phyloP scores from a whole-genome alignment of 73 alveolate species.

The Effrenium voratum region DNA sequence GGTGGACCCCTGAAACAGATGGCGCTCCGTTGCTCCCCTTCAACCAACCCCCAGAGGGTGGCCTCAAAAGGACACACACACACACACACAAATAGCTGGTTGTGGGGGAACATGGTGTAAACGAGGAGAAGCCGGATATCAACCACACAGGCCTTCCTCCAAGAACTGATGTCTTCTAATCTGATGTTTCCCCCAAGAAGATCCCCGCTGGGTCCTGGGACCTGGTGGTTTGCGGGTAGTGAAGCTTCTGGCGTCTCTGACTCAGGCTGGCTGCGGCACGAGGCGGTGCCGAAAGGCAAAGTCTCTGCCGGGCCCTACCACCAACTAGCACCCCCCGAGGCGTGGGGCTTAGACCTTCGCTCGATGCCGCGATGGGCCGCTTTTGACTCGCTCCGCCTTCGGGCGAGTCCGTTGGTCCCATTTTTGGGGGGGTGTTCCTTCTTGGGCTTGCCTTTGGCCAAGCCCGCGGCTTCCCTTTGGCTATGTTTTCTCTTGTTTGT shows the following conservation, averaged over 20 bases:
- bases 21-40: neutral
- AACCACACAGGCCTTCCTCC: neutral
- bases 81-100: neutral
- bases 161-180: too few species aligned
- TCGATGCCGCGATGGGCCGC: neutral
- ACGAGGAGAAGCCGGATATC: neutral
- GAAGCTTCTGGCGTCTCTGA: neutral
- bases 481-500: neutral
- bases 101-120: neutral
- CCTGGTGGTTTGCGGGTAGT: neutral
- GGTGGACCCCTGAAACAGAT: neutral
- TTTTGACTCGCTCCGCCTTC: neutral
- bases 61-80: neutral
- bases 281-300: slow-evolving; percentile 29
- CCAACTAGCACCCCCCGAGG: slow-evolving; percentile 8
- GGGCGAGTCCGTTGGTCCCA: neutral
- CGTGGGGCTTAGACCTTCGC: neutral
- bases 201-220: too few species aligned
- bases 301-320: slow-evolving; percentile 45
- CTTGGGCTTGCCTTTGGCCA: neutral
- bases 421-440: neutral
- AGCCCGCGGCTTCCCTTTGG: neutral
- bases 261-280: slow-evolving; percentile 8
- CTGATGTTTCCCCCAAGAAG: neutral
- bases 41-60: neutral